A percentile compares a stretch with the other conserved stretches of the same genome.
These are phyloP conservation scores for Trypanosomatidae sp. DNA, from an alignment of 208 protist genomes.

Conservation along the genomic window DNA sequence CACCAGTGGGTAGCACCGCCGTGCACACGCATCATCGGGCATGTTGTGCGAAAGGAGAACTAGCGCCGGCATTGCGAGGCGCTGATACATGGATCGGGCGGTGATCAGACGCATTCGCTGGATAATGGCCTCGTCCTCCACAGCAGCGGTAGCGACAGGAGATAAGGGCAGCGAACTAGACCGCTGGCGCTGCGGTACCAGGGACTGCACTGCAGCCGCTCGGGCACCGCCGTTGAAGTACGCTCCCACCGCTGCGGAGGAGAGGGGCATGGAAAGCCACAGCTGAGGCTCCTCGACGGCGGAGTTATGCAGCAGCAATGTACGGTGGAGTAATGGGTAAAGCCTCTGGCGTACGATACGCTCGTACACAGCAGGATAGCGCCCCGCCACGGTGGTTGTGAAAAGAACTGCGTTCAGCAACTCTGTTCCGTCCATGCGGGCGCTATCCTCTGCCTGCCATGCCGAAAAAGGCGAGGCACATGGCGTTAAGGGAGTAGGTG, in stretches of 20 bases:
- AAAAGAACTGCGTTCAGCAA: conserved; percentile 56
- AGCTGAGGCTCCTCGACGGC: conserved; percentile 20
- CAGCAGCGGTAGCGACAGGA: not conserved
- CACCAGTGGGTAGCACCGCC: conserved; percentile 27
- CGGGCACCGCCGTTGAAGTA: not conserved
- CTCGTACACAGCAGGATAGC: conserved; percentile 47
- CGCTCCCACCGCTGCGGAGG: conserved; percentile 13
- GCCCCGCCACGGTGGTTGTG: conserved; percentile 37
- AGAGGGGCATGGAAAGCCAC: conserved; percentile 13
- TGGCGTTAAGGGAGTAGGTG: not conserved
- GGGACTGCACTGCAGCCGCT: not conserved
- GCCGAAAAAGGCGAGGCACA: not conserved
- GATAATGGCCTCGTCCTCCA: conserved; percentile 1
- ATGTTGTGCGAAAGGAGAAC: conserved; percentile 67
- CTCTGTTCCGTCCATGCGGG: conserved; percentile 23
- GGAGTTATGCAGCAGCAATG: conserved; percentile 27
- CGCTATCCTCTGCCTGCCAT: conserved; percentile 18
- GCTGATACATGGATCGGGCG: conserved; percentile 34
- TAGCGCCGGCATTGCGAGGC: conserved; percentile 52
- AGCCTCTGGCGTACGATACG: conserved; percentile 33
- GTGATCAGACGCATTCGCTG: conserved; percentile 23
- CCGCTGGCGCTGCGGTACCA: not conserved
- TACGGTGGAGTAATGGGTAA: conserved; percentile 51
- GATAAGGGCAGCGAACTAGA: not conserved
- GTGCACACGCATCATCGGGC: conserved; percentile 26